Base-by-base conservation (phyloP, 148 eudicot species). In the Persicaria tinctoria region DNA sequence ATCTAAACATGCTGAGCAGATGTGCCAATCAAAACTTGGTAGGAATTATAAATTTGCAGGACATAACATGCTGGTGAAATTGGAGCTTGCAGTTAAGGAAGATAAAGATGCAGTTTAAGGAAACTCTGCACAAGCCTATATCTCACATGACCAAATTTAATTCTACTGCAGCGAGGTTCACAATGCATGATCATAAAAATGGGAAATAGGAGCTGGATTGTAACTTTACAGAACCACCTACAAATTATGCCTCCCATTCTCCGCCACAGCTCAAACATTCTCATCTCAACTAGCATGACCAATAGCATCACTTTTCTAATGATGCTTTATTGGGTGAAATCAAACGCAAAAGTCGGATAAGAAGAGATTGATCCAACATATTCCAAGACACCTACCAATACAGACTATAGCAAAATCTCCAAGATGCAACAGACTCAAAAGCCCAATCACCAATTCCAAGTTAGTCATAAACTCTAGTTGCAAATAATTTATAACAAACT, bases 351-450 rank as follows among this genome's bases (percentile, higher is more conserved):
- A 4, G 32, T 4, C 64, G 32, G 32, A 57, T 17, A 57, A 57
- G 11, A 57, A 57, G 64, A 20, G 20, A 57, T 17, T 8, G 64
- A 57, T 16, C 64, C 18, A 57, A 57, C 56, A 20, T 8, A 11
- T 18, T 57, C 8, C 8, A 2, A 17, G 8, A 17, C 18, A 18
- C 64, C 16, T n/a, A 55, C 59, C 1, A 55, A 7, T 18, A 9
- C 4, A 1, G 32, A 38, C 64, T 20, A 18, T 18, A 57, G 1
- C 23, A 57, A 32, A 27, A 18, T 57, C 18, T 16, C 23, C 18
- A 27, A 60, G 41, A 60, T 60, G 14, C 68, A 60, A 60, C 68
- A 60, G 27, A 60, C 23, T 60, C 44, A 9, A 60, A 60, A 60
- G 5, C 18, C 14, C 68, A 60, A 27, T 60, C 44, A 8, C 44